Percentiles rank a stretch among this genome's conserved stretches.
phyloP scores from a whole-genome alignment of 2,329 filamentous ascomycete species.

The Colletotrichum orbiculare region DNA sequence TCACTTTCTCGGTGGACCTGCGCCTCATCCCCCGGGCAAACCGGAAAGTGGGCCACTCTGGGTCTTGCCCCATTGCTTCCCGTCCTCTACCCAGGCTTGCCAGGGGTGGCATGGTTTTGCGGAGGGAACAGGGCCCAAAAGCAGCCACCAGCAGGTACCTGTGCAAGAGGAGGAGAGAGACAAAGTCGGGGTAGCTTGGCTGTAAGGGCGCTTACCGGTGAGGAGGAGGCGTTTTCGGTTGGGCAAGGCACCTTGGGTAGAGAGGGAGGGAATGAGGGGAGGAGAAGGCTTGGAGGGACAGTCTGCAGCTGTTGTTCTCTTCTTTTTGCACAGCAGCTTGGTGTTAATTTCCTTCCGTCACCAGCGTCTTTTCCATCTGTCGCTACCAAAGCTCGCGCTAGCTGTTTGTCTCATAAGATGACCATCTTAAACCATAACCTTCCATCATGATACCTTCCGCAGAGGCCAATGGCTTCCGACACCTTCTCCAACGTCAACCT shows the following conservation, averaged over 20 bases:
- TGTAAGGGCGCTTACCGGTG: neutral
- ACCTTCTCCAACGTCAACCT: conserved; percentile 38
- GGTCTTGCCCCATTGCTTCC: conserved; percentile 36
- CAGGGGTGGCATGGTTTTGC: conserved; percentile 31
- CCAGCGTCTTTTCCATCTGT: neutral
- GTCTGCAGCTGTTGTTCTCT: conserved; percentile 3
- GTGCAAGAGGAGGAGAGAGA: conserved; percentile 2
- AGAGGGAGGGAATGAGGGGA: neutral
- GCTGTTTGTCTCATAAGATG: conserved; percentile 2
- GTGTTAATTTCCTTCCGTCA: neutral
- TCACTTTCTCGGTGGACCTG: too few relatives aligned
- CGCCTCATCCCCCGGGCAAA: neutral
- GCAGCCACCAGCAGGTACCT: conserved; percentile 26
- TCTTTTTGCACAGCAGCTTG: neutral
- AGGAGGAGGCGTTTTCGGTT: conserved; percentile 11
- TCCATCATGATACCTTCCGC: conserved; percentile 35
- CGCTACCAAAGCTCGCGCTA: neutral
- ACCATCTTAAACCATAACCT: neutral
- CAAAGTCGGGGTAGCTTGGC: too few relatives aligned
- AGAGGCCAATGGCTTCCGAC: conserved; percentile 40
- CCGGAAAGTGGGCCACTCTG: conserved; percentile 33
- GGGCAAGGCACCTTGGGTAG: conserved; percentile 9
- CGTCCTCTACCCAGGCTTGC: conserved; percentile 1
- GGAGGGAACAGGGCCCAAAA: conserved; percentile 30
- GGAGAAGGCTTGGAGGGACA: conserved; percentile 14